Base-by-base conservation (phyloP, 345 rosid species). In the Eucalyptus urophylla region DNA sequence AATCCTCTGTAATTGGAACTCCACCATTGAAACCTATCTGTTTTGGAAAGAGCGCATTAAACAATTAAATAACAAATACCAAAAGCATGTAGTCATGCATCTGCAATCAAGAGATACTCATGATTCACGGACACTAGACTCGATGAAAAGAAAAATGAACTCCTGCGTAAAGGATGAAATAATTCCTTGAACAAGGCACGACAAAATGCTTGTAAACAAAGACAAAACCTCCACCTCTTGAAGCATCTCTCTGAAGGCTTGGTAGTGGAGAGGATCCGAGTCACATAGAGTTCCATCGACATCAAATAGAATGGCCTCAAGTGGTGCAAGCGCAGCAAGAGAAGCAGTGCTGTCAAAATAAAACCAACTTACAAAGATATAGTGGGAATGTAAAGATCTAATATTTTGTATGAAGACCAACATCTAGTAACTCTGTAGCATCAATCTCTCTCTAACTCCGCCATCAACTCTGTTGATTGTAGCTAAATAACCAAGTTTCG, bases 211-310 rank as follows among this genome's bases (percentile, higher is more conserved):
- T 31, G n/a, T 27, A 83, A 72, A 60, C 69, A 44, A 54, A 16
- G 9, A 76, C 11, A 8, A 76, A 76, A 76, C 14, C 47, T 37
- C 80, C 87, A 98, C 99, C 99, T 96, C 96, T 92, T 90, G 96
- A 89, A 98, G 98, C 92, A 98, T 91, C 87, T 92, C 91, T 10
- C 91, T 91, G 81, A 96, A 98, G 86, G 97, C 94, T 27, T 92
- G 43, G 87, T 88, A 91, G 90, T 98, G 99, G 91, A 98, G 90
- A 47, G 99, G 99, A 93, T 97, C 99, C 12, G 99, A 94, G 91
- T 97, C 99, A 89, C 99, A 97, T 4, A 98, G 95, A 47, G 99
- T 98, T 92, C 99, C 99, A 93, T 98, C 99, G 44, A 98, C 97
- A 86, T 98, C 99, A 87, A 98, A 98, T 60, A 97, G 87, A 76